Conservation (phyloP, 2,329 filamentous ascomycete genomes). For the Epichloe brachyelytri region DNA sequence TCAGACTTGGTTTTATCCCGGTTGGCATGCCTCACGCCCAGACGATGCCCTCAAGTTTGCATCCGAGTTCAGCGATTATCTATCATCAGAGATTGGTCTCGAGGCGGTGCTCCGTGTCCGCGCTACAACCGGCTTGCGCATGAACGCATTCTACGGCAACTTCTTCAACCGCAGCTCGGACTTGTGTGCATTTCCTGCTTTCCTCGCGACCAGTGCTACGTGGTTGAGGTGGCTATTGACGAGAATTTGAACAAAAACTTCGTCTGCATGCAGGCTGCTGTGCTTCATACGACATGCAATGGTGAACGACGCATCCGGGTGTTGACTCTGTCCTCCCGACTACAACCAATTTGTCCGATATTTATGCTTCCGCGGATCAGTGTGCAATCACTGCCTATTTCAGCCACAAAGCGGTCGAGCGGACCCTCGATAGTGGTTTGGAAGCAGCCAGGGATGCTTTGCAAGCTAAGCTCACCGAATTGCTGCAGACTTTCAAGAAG, state of each 20-base stretch:
- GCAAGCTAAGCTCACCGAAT: slow-evolving; percentile 81
- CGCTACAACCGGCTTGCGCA: slow-evolving; percentile 84
- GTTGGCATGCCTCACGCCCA: slow-evolving; percentile 85
- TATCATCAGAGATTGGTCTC: slow-evolving; percentile 92
- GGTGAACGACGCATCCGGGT: slow-evolving; percentile 92
- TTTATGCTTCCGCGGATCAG: slow-evolving; percentile 92
- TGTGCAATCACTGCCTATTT: slow-evolving; percentile 88
- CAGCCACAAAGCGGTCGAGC: slow-evolving; percentile 94
- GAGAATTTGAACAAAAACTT: slow-evolving; percentile 86
- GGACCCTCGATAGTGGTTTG: slow-evolving; percentile 70
- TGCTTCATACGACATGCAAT: slow-evolving; percentile 95
- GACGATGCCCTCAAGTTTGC: slow-evolving; percentile 98
- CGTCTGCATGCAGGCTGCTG: slow-evolving; percentile 85
- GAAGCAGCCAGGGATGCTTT: slow-evolving; percentile 85
- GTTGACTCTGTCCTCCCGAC: slow-evolving; percentile 88
- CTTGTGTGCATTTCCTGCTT: slow-evolving; percentile 93
- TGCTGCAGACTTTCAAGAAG: slow-evolving; percentile 92
- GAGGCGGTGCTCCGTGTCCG: slow-evolving; percentile 93
- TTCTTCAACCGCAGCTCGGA: slow-evolving; percentile 99
- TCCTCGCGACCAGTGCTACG: slow-evolving; percentile 92
- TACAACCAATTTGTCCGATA: slow-evolving; percentile 75
- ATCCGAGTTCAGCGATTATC: slow-evolving; percentile 87
- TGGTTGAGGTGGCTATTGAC: slow-evolving; percentile 96
- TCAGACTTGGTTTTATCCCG: slow-evolving; percentile 97
- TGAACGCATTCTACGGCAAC: slow-evolving; percentile 98